These are phyloP conservation scores for Dactylis glomerata DNA, from an alignment of 176 grass and related monocot genomes.

Conservation along the genomic window DNA sequence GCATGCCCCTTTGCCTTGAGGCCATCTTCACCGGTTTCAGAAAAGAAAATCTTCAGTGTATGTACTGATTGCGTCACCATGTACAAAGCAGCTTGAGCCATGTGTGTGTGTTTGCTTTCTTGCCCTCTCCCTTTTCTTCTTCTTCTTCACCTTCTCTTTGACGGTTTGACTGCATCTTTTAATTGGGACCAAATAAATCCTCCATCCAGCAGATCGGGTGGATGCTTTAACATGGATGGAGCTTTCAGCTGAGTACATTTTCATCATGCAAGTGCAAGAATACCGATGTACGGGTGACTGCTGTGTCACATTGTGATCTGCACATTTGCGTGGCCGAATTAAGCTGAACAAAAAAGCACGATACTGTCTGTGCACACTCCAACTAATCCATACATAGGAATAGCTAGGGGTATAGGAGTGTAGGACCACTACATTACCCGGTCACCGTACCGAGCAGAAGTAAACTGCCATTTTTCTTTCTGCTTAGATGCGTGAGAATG, in stretches of 20 bases:
- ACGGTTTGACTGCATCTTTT: not conserved
- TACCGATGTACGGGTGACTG: not conserved
- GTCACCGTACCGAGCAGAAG: not conserved
- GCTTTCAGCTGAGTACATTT: conserved; percentile 1
- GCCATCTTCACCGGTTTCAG: not conserved
- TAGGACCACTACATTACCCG: too few species aligned
- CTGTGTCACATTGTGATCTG: conserved; percentile 10
- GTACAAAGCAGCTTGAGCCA: not conserved
- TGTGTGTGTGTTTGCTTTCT: not conserved
- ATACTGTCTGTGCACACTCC: not conserved
- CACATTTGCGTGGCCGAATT: conserved; percentile 10
- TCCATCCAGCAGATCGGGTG: not conserved
- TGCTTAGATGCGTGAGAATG: too few species aligned
- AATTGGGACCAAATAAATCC: not conserved
- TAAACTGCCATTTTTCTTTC: conserved; percentile 11
- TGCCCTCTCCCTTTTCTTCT: not conserved
- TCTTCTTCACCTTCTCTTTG: not conserved
- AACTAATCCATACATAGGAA: not conserved
- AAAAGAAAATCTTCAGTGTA: not conserved
- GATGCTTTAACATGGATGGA: not conserved
- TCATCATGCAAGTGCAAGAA: not conserved
- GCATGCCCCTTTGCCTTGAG: not conserved
- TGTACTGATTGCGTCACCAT: not conserved
- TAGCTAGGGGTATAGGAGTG: too few species aligned
- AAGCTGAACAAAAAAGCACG: not conserved